Conservation (phyloP, 2,329 filamentous ascomycete species). For the Pezicula neosporulosa region DNA sequence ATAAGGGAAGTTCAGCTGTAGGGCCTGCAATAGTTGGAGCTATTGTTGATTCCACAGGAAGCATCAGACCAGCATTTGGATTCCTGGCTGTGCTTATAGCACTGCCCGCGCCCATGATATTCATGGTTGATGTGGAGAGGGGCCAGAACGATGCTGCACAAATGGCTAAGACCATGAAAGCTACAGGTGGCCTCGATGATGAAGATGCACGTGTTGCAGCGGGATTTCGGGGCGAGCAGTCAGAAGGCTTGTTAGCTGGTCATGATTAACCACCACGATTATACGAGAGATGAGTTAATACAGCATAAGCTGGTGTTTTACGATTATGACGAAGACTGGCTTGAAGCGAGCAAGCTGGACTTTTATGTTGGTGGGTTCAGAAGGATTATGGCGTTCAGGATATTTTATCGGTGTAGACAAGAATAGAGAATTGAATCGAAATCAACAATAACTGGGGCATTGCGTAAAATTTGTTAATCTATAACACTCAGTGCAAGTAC, state of each 20-base stretch:
- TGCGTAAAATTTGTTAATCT: too few species aligned
- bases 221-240: not conserved
- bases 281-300: not conserved
- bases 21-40: constrained; percentile 88
- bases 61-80: constrained; percentile 82
- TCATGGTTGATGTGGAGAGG: constrained; percentile 77
- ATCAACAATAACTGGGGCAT: too few species aligned
- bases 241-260: not conserved
- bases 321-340: not conserved
- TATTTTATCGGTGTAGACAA: too few species aligned
- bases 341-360: too few species aligned
- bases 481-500: too few species aligned
- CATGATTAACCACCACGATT: not conserved
- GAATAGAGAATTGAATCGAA: too few species aligned
- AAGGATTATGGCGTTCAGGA: too few species aligned
- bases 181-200: not conserved
- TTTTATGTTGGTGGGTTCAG: too few species aligned
- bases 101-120: constrained; percentile 78
- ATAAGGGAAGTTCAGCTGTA: constrained; percentile 92
- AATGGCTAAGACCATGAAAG: constrained; percentile 42
- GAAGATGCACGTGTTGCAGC: not conserved
- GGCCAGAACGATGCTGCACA: constrained; percentile 65
- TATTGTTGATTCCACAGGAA: constrained; percentile 80
- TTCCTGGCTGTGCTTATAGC: constrained; percentile 82
- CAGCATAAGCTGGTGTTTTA: not conserved